These are phyloP conservation scores for Syzygium syzygioides DNA, from an alignment of 441 rosid species.

Conservation along the genomic window DNA sequence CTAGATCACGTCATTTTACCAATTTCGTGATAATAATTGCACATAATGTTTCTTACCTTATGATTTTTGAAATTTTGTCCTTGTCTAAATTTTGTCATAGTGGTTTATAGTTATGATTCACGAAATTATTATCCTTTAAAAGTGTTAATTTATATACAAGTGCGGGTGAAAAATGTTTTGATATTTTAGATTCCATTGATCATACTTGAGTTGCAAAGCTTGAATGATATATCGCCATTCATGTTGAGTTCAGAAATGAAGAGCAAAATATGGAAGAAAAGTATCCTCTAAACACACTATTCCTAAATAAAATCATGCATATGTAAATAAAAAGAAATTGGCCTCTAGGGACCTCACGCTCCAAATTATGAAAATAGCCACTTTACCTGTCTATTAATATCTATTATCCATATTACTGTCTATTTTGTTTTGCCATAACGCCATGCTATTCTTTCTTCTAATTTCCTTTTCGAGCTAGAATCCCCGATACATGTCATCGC, in stretches of 20 bases:
- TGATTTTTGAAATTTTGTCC: neutral
- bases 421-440: neutral
- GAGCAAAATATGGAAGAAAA: neutral
- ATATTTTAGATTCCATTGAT: neutral
- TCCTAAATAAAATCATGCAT: neutral
- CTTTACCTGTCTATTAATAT: no score
- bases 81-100: fast-evolving
- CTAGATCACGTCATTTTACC: neutral
- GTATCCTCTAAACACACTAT: neutral
- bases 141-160: neutral
- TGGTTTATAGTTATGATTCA: neutral
- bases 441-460: neutral
- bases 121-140: neutral
- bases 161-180: neutral
- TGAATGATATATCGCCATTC: neutral
- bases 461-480: neutral
- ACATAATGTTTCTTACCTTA: neutral
- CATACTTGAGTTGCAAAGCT: neutral
- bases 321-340: neutral
- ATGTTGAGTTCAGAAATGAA: neutral
- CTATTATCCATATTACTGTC: neutral
- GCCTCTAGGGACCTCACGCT: neutral
- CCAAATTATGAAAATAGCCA: neutral
- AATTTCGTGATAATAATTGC: neutral
- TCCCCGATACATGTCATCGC: neutral